A percentile compares a stretch with the other conserved stretches of the same genome.
Conservation (phyloP, 805 yeast genomes). For the Metschnikowia matae region DNA sequence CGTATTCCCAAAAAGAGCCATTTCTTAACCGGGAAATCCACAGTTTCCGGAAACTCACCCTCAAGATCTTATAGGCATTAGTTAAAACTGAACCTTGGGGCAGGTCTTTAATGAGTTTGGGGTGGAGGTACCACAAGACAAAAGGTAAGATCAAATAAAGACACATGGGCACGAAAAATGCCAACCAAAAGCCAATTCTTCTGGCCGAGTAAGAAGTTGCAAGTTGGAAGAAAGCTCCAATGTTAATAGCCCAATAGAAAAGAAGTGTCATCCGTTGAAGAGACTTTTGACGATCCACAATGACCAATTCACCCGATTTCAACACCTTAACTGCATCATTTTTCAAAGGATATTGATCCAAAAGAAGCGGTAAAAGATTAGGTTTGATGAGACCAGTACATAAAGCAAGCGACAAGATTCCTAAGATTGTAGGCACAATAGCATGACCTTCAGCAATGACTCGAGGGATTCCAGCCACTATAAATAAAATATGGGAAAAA, state of each 20-base stretch:
- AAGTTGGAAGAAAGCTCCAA: conserved; percentile 51
- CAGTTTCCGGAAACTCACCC: conserved; percentile 40
- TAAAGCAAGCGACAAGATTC: conserved; percentile 10
- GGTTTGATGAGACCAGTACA: conserved; percentile 57
- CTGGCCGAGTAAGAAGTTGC: conserved; percentile 51
- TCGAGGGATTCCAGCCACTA: conserved; percentile 45
- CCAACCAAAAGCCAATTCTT: conserved; percentile 52
- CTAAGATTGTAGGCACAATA: conserved; percentile 9
- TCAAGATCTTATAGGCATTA: conserved; percentile 38
- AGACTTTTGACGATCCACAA: conserved; percentile 45
- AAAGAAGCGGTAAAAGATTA: conserved; percentile 45
- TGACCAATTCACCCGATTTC: conserved; percentile 62
- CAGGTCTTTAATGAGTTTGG: conserved; percentile 24
- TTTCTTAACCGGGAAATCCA: conserved; percentile 39
- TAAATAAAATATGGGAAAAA: conserved; percentile 44
- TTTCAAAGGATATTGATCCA: conserved; percentile 51
- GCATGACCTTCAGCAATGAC: conserved; percentile 31
- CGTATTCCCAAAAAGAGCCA: conserved; percentile 46
- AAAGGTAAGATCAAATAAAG: conserved; percentile 26
- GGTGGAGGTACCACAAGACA: conserved; percentile 24
- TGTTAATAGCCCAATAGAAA: conserved; percentile 53
- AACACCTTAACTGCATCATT: conserved; percentile 55
- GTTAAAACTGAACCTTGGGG: conserved; percentile 47
- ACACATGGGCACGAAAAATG: conserved; percentile 43
- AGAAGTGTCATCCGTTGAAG: conserved; percentile 34